Evolutionary conservation across 768 basidiomycete genomes (phyloP).

Genomic region (Kwoniella mangroviensis): DNA sequence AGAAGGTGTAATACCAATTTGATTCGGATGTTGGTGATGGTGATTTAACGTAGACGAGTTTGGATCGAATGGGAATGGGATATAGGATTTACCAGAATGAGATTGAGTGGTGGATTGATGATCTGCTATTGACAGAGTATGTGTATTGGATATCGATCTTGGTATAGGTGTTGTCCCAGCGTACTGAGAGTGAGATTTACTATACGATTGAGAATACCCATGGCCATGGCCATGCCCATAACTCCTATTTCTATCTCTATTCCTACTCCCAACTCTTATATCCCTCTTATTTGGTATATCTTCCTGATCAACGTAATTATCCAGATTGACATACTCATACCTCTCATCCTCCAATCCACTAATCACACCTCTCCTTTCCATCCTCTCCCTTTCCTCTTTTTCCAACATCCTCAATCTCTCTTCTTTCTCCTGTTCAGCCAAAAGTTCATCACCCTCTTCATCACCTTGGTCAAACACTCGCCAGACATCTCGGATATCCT

Average conservation of each 20-base stretch:
- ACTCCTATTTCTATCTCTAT: not conserved
- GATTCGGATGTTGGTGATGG: not conserved
- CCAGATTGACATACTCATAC: conserved; percentile 1
- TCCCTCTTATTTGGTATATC: not conserved
- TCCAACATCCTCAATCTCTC: conserved; percentile 26
- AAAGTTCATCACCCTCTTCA: conserved; percentile 64
- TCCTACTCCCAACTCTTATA: not conserved
- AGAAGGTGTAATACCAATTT: not conserved
- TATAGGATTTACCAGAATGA: conserved; percentile 11
- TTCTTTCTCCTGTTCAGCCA: conserved; percentile 61
- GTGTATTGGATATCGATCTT: conserved; percentile 5
- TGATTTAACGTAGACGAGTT: not conserved
- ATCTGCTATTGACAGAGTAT: not conserved
- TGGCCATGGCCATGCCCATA: not conserved
- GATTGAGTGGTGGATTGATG: conserved; percentile 6
- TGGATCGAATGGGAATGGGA: conserved; percentile 18
- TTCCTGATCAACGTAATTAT: not conserved
- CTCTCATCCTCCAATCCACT: conserved; percentile 21
- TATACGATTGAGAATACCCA: not conserved
- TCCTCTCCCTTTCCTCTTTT: conserved; percentile 63
- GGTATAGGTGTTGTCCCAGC: not conserved
- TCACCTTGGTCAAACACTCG: conserved; percentile 85
- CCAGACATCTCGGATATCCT: conserved; percentile 91
- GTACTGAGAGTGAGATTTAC: conserved; percentile 1
- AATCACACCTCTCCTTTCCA: conserved; percentile 52